These are phyloP conservation scores for Nicotiana obtusifolia DNA, from an alignment of 257 asterid genomes.

Conservation along the genomic window DNA sequence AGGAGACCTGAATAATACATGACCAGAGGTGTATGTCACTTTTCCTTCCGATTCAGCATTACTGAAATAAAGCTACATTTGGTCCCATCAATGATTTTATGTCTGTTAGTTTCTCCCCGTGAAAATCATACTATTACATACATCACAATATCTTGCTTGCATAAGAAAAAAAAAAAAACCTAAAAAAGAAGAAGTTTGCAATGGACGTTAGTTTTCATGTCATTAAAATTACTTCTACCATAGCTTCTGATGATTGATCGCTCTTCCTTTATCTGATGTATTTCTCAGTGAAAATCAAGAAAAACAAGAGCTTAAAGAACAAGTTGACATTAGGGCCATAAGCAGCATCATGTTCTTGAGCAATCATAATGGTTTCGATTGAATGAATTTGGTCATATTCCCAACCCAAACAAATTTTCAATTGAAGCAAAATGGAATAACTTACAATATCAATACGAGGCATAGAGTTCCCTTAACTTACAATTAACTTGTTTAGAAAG, in stretches of 20 bases:
- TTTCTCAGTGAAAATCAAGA: conserved; percentile 49
- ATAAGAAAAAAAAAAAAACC: too few relatives aligned
- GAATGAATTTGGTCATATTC: conserved; percentile 49
- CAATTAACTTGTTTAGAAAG: conserved; percentile 28
- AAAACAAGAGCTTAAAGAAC: conserved; percentile 52
- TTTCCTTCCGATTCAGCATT: too few relatives aligned
- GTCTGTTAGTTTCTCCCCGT: too few relatives aligned
- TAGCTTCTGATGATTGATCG: conserved; percentile 5
- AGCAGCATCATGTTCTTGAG: conserved; percentile 47
- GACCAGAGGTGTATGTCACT: too few relatives aligned
- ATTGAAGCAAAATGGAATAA: conserved; percentile 2
- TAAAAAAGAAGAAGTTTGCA: too few relatives aligned
- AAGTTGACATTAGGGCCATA: conserved; percentile 70
- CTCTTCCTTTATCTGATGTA: conserved; percentile 28
- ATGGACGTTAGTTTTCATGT: too few relatives aligned
- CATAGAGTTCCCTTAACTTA: conserved; percentile 49
- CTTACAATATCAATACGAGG: not conserved
- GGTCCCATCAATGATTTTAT: too few relatives aligned
- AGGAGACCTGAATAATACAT: too few relatives aligned
- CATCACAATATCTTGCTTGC: too few relatives aligned
- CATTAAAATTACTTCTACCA: too few relatives aligned
- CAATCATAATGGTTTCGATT: conserved; percentile 51
- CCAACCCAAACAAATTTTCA: conserved; percentile 44
- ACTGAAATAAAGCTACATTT: too few relatives aligned
- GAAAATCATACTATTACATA: too few relatives aligned